Evolutionary conservation across 352 stramenopile genomes (phyloP).

Genomic region (Aphanomyces euteiches): DNA sequence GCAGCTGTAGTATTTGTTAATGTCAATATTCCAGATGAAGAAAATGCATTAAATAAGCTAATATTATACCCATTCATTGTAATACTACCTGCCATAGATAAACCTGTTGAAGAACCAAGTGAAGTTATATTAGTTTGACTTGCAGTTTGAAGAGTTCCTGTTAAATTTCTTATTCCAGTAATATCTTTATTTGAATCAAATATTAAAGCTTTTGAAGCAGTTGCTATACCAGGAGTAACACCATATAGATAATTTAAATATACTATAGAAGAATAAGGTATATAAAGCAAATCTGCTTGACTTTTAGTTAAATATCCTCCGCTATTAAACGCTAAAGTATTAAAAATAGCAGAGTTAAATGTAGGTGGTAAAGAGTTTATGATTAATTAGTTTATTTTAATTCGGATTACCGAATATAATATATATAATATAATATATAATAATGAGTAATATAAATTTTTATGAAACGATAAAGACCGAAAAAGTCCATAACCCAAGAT

Average conservation of each 20-base stretch:
- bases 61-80: conserved; percentile 18
- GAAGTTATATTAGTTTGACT: not conserved
- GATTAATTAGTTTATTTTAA: too few species aligned
- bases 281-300: not conserved
- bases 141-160: not conserved
- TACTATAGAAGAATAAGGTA: not conserved
- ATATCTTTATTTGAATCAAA: conserved; percentile 21
- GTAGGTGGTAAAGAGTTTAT: conserved; percentile 15
- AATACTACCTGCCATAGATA: conserved; percentile 10
- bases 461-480: too few species aligned
- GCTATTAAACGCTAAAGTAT: too few species aligned
- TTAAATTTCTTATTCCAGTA: conserved; percentile 15
- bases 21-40: conserved; percentile 5
- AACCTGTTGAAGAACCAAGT: too few species aligned
- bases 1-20: conserved; percentile 14
- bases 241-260: conserved; percentile 1
- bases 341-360: conserved; percentile 30
- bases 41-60: conserved; percentile 5
- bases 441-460: not conserved
- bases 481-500: too few species aligned
- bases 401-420: too few species aligned
- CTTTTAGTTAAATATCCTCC: not conserved
- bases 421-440: too few species aligned
- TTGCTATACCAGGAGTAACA: conserved; percentile 7
- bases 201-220: conserved; percentile 14